Evolutionary conservation across 2,329 filamentous ascomycete species (phyloP), one percentile per base, ranked within the genome.

Genomic region (Fusarium robinianum): DNA sequence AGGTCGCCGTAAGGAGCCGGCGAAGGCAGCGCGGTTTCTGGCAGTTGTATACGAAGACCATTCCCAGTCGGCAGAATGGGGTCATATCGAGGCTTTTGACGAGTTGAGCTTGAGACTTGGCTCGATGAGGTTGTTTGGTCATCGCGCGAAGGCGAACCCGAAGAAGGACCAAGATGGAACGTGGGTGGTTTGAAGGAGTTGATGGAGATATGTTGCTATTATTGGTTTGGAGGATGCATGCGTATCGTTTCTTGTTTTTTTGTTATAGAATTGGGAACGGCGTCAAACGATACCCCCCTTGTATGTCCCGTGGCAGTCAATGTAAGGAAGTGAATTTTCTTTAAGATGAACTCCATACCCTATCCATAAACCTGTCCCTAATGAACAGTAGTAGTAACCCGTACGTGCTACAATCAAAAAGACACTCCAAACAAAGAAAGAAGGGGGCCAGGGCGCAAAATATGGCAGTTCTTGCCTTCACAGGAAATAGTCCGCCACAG

Each of bases 401-500:
- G n/a, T 45, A 32, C 46, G 31, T 57, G 36, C 57, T 51, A 45
- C 35, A 58, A 60, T 42, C 30, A 44, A 19, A 43, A 40, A 35
- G 42, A 17, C n/a, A n/a, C n/a, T n/a, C n/a, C n/a, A 19, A 43
- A 18, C 29, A 46, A 49, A 37, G 6, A 25, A 22, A 22, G 9
- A 29, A 48, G 8, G 31, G 23, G 15, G 19, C 15, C 35, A 11
- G 37, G 9, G 37, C 29, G 25, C n/a, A 22, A 11, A 39, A 17
- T 8, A 9, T 18, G 24, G 30, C 10, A 32, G 39, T n/a, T 11
- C 16, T 27, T 5, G 27, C 8, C 5, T 26, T 68, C 67, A 84
- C 70, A 99, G 74, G 69, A 99, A 99, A 74, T 97, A 99, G 72
- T 97, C 92, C 10, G 90, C 90, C 39, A 96, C 90, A 3, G 94